Evolutionary conservation across 106 monocot species (phyloP).

Genomic region (Platanthera guangdongensis): DNA sequence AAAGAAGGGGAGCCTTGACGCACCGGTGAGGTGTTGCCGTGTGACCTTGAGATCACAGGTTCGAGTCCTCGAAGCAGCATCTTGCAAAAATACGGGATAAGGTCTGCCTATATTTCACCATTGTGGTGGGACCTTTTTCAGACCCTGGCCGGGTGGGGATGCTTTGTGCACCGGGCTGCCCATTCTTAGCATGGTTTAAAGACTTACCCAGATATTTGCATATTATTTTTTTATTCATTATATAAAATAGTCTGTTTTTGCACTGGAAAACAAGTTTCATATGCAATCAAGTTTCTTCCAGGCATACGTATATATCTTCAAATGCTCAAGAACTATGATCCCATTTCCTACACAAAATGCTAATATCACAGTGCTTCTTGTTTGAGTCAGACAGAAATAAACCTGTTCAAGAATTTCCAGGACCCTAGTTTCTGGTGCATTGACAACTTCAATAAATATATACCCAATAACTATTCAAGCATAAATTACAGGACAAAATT

Average conservation of each 20-base stretch:
- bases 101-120: too few species aligned
- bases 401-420: not conserved
- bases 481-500: not conserved
- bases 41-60: too few species aligned
- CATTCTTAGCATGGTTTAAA: not conserved
- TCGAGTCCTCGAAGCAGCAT: too few species aligned
- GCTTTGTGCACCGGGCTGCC: too few species aligned
- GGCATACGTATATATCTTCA: not conserved
- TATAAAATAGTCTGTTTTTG: not conserved
- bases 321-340: not conserved
- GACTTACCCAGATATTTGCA: not conserved
- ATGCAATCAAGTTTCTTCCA: not conserved
- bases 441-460: not conserved
- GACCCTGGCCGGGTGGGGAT: too few species aligned
- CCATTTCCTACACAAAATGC: not conserved
- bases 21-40: too few species aligned
- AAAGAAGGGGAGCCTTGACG: not conserved
- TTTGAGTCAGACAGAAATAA: too few species aligned
- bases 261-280: slow-evolving; percentile 18
- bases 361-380: not conserved
- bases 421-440: not conserved
- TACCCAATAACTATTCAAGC: not conserved
- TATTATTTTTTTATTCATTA: not conserved
- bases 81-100: too few species aligned
- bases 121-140: too few species aligned